Percentiles rank a stretch among this genome's conserved stretches.
Evolutionary conservation across 306 rosid species (phyloP).

Genomic region (Bauhinia variegata): DNA sequence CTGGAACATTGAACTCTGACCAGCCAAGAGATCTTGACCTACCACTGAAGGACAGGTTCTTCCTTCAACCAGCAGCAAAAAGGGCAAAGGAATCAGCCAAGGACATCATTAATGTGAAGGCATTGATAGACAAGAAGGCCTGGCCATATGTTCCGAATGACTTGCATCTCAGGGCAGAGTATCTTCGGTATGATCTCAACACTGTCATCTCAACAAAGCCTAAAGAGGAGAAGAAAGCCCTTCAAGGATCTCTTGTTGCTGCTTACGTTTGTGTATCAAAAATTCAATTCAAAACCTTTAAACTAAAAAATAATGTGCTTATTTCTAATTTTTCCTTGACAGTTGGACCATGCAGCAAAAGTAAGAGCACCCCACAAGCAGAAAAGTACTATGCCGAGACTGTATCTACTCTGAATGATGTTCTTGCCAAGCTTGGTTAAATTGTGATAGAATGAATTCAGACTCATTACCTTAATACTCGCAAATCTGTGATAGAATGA

Average conservation of each 20-base stretch:
- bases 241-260: slow-evolving; percentile 61
- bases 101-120: slow-evolving; percentile 77
- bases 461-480: too few species aligned
- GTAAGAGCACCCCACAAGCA: slow-evolving; percentile 82
- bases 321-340: slow-evolving; percentile 12
- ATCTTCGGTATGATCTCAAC: slow-evolving; percentile 86
- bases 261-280: neutral
- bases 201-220: slow-evolving; percentile 77
- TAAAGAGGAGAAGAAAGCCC: slow-evolving; percentile 71
- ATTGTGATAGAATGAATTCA: too few species aligned
- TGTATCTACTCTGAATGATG: slow-evolving; percentile 77
- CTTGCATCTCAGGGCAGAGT: slow-evolving; percentile 68
- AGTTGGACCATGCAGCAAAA: slow-evolving; percentile 96
- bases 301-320: too few species aligned
- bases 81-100: slow-evolving; percentile 94
- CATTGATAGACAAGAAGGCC: slow-evolving; percentile 80
- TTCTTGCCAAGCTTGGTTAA: slow-evolving; percentile 81
- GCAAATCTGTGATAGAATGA: too few species aligned
- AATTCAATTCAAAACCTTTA: too few species aligned
- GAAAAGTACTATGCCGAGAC: slow-evolving; percentile 89
- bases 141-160: slow-evolving; percentile 95
- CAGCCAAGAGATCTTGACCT: slow-evolving; percentile 76
- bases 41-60: slow-evolving; percentile 84
- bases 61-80: slow-evolving; percentile 77
- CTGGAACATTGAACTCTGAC: slow-evolving; percentile 90